Evolutionary conservation across 345 rosid genomes (phyloP).

Genomic region (Eucalyptus tenuipes): DNA sequence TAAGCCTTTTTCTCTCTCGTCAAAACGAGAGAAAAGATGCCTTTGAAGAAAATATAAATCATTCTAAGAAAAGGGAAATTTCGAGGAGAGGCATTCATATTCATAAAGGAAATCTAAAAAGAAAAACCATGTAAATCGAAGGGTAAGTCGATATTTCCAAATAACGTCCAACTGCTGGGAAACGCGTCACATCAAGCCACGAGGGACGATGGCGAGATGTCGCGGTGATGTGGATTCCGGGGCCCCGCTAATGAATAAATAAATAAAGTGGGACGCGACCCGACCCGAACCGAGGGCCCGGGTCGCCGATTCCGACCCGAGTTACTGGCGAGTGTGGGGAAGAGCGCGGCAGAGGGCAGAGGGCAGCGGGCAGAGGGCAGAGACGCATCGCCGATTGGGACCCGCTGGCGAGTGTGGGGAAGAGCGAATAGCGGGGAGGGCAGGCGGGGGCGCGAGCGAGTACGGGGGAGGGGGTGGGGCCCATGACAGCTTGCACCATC

Average conservation of each 20-base stretch:
- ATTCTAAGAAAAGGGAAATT: background rate
- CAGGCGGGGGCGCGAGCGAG: background rate
- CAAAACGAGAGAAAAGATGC: background rate
- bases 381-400: too few relatives aligned
- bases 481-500: constrained; percentile 1
- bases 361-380: background rate
- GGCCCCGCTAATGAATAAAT: background rate
- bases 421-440: too few relatives aligned
- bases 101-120: background rate
- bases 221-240: background rate
- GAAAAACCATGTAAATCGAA: background rate
- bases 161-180: background rate
- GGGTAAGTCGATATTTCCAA: background rate
- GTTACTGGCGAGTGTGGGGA: background rate
- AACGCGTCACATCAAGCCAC: background rate
- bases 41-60: background rate
- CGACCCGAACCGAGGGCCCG: background rate
- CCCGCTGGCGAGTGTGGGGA: too few relatives aligned
- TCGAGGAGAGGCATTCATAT: background rate
- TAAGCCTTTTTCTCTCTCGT: background rate
- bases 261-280: too few relatives aligned
- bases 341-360: background rate
- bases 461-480: background rate
- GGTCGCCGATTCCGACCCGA: background rate
- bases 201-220: background rate